Evolutionary conservation across 495 filamentous ascomycete species (phyloP), one percentile per base, ranked within the genome.

Genomic region (Diplogelasinospora grovesii): DNA sequence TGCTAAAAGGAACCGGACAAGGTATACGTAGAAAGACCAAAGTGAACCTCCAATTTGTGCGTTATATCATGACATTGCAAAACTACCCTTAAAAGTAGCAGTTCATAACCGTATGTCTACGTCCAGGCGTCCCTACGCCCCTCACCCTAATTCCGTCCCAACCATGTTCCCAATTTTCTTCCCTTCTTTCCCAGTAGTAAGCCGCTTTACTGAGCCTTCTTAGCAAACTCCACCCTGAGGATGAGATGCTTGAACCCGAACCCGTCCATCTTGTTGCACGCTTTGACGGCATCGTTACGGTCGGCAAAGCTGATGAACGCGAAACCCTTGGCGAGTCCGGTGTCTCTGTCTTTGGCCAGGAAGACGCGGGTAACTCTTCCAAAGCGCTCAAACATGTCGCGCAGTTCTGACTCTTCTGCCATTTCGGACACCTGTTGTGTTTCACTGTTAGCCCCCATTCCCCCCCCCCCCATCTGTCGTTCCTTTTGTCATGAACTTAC

Each of bases 301-400:
- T 97, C 92, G 35, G 80, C 81, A 64, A 89, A 98, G 61, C 85
- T 93, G 69, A 98, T 94, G 62, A 98, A 98, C 13, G 92, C 92
- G 56, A 97, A 98, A 30, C 92, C 92, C 77, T 98, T 98, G 38
- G 93, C 92, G 50, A 87, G 59, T 41, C 85, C 83, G 23, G 93
- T 97, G 34, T 97, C 93, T 59, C 92, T 73, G 66, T 98, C 93
- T 71, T 95, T 95, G 47, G 92, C 92, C 47, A 98, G 64, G 74
- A 97, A 98, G 32, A 98, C 93, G 59, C 89, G 81, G 27, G 89
- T 97, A 46, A 98, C 93, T 52, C 87, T 85, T 53, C 92, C 92
- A 64, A 92, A 95, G 28, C 92, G 78, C 68, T 94, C 89, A 73
- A 98, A 98, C 74, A 98, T 89, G 65, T 93, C 89, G 54, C 92